Base-by-base conservation (phyloP, 768 basidiomycete species). In the Tephrocybe sp. region DNA sequence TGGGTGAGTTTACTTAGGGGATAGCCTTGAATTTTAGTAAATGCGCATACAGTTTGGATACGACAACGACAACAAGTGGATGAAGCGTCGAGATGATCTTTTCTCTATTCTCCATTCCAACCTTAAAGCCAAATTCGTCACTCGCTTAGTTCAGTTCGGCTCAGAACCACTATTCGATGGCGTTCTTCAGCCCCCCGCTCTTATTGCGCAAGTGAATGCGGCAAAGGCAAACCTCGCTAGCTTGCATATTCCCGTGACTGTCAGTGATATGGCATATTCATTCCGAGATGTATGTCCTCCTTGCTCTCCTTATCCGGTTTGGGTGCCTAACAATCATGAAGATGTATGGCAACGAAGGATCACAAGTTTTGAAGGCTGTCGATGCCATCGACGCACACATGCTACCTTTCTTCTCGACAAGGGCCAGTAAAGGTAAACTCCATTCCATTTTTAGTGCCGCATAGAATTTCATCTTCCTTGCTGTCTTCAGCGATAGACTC, bases 341-440 rank as follows among this genome's bases (percentile, higher is more conserved):
- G 56, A 54, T 69, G 58, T 73, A 79, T 53, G 69, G 73, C 44
- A 60, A 65, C 9, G 76, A 72, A 3, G 75, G 80, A 4, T 70
- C 74, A 43, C 67, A 75, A 40, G 78, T 86, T 15, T 67, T 89
- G 48, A 66, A 77, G 49, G 78, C 81, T 0, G 66, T 87, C 4
- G 83, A 88, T 55, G 71, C 73, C 34, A 80, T 88, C 39, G 79
- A 87, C 53, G 78, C 77, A 0, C 86, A 89, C 60, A 86, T 86
- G 72, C 65, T 88, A 28, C 86, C 87, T 1, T 87, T 87, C 67
- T 88, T 87, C 61, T 75, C 78, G 1, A 53, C 70, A 30, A 40
- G 71, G 19, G 84, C 83, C 25, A 80, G 81, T 1, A 81, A 69
- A 24, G 79, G 83, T 82, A 50, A 38, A 70, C 47, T 9, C 7